Evolutionary conservation across 257 asterid genomes (phyloP), one percentile per base, ranked within the genome.

Genomic region (Solanum chiquidenum): DNA sequence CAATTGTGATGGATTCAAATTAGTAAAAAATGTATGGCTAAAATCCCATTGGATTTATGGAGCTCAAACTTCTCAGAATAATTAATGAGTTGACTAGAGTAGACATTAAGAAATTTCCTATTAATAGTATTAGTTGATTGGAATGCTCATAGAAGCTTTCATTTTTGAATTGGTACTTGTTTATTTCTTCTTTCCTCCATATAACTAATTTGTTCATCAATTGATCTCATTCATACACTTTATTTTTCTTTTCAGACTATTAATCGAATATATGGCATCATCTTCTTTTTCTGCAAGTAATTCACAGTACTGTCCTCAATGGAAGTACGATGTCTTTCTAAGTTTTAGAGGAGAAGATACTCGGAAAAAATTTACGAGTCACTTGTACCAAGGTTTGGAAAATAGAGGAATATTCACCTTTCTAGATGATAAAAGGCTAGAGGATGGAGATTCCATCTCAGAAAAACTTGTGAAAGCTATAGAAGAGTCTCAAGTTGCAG

Each of bases 361-460:
- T 20, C 64, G 25, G 0, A 55, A 20, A 18, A 18, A 0, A 0
- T 6, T 55, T 55, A 55, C n/a, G 5, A 55, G 25, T 55, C 25
- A 55, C 25, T 55, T 55, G 64, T 7, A 55, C 25, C 11, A 55
- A 7, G 11, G 2, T 20, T 55, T 55, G 11, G 2, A 7, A 55
- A 55, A 55, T 20, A 55, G 0, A 10, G 25, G 64, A 55, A 18
- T 55, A 55, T 55, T 55, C 10, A 55, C 64, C 64, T 55, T 55
- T 55, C 25, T 18, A 20, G 25, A 55, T 55, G 64, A 55, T 55
- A 55, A 55, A 55, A 55, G n/a, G 4, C n/a, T 55, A 18, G n/a
- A 18, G 64, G n/a, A 55, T 55, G 64, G 64, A 0, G 11, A 55
- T 55, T 55, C 64, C 1, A 55, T 55, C n/a, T 18, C 64, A 55